Percentiles rank a stretch among this genome's conserved stretches.
Evolutionary conservation across 73 alveolate species (phyloP).

Genomic region (Breviolum minutum): DNA sequence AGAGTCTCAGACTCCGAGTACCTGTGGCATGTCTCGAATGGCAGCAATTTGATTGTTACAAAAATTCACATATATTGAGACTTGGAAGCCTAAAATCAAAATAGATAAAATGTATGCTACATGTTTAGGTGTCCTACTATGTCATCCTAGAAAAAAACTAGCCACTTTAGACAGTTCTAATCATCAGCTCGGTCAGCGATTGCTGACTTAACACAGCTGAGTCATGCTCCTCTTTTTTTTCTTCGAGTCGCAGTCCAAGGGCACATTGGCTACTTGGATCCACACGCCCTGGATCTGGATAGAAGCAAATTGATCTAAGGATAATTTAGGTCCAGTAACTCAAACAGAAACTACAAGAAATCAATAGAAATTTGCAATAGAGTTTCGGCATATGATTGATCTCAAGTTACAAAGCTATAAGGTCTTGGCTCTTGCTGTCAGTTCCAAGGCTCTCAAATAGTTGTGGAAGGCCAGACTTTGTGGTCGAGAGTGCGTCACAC

Average conservation of each 20-base stretch:
- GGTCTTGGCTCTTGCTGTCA: background rate
- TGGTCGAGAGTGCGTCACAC: background rate
- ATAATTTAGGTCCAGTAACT: background rate
- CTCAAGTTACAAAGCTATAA: too few relatives aligned
- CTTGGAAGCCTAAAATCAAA: background rate
- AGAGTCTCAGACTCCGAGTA: conserved; percentile 25
- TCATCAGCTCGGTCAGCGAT: background rate
- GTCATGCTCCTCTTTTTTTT: background rate
- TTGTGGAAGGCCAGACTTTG: conserved; percentile 34
- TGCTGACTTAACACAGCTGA: background rate
- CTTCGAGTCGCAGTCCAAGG: conserved; percentile 33
- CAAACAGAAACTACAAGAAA: too few relatives aligned
- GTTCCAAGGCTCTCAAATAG: conserved; percentile 1
- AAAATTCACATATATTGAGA: background rate
- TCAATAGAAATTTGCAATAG: too few relatives aligned
- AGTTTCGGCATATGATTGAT: too few relatives aligned
- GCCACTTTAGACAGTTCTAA: too few relatives aligned
- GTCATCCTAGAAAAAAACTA: too few relatives aligned
- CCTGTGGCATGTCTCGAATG: background rate
- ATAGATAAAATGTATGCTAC: background rate
- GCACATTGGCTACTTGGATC: conserved; percentile 62
- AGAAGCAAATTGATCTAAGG: background rate
- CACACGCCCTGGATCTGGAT: background rate
- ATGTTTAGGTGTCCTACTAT: too few relatives aligned
- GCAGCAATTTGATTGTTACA: background rate